Evolutionary conservation across 148 eudicot species (phyloP), one percentile per base, ranked within the genome.

Genomic region (Chenopodium formosanum): DNA sequence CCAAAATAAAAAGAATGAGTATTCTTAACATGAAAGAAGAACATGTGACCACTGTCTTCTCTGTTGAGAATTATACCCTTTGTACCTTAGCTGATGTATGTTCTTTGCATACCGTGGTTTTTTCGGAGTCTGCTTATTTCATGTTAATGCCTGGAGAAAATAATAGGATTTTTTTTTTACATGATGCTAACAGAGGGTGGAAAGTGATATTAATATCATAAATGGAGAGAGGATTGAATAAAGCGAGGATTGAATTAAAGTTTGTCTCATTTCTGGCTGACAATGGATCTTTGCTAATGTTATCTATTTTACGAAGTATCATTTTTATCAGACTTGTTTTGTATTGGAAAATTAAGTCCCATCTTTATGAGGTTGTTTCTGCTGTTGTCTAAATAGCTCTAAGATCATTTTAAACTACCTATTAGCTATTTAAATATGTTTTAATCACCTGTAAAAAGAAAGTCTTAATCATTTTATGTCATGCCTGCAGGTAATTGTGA

Each of bases 401-500:
- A 14, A 56, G 20, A 2, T 56, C 23, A 62, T 47, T 50, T 29
- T 73, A 31, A 40, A 70, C 53, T 20, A 13, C 0, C 7, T 25
- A 17, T 27, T 17, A 50, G 14, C 25, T 50, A 25, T 60, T n/a
- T 58, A 37, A 58, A 37, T 71, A 58, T 40, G 64, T 44, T 31
- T 65, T 31, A 44, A 72, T 63, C n/a, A 16, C 40, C 40, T 37
- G 40, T 37, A 7, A 37, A 37, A 37, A 37, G 29, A 37, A 37
- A 37, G 64, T 44, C 31, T 65, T 31, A 44, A 72, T 63, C n/a
- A 16, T 44, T 68, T 32, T 76, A 40, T 46, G 1, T 47, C 31
- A 63, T 76, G 70, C 64, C 46, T 84, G 84, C 90, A 93, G 97
- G 95, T 78, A 86, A 88, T 67, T 93, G 97, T 83, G 97, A 93